These are phyloP conservation scores for Hymenoscyphus repandus DNA, from an alignment of 2,329 filamentous ascomycete genomes.

Conservation along the genomic window DNA sequence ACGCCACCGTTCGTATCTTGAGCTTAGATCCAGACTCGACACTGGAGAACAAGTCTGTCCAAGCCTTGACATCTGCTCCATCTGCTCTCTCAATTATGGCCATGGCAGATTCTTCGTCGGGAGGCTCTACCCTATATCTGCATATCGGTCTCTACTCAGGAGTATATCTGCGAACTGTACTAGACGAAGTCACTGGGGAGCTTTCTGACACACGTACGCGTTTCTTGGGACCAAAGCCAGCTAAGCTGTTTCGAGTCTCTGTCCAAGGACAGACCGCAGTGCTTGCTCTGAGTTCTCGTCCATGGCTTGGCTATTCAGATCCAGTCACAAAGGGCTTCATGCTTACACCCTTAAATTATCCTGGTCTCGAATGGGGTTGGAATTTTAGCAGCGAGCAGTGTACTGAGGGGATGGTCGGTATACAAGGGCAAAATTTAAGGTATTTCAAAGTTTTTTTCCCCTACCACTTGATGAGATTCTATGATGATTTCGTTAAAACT, in stretches of 20 bases:
- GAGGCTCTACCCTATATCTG: conserved; percentile 82
- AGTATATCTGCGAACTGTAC: conserved; percentile 88
- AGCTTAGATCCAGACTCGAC: conserved; percentile 87
- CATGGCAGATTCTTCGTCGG: conserved; percentile 90
- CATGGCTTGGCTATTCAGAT: conserved; percentile 95
- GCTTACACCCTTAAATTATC: conserved; percentile 86
- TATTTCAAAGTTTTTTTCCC: conserved; percentile 41
- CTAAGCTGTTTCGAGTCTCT: conserved; percentile 85
- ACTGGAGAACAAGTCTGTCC: conserved; percentile 88
- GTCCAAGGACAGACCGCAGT: conserved; percentile 82
- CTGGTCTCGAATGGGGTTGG: conserved; percentile 86
- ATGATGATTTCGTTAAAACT: conserved; percentile 37
- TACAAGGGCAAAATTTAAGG: conserved; percentile 83
- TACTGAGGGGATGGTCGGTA: conserved; percentile 87
- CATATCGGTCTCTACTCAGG: conserved; percentile 96
- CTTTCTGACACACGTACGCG: conserved; percentile 91
- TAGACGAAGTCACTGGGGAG: conserved; percentile 94
- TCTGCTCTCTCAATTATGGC: conserved; percentile 86
- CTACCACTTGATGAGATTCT: conserved; percentile 13
- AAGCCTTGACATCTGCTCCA: conserved; percentile 85
- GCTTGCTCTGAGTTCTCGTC: conserved; percentile 82
- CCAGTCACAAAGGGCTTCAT: conserved; percentile 82
- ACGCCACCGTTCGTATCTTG: conserved; percentile 89
- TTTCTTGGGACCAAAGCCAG: conserved; percentile 86
- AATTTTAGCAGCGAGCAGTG: conserved; percentile 96